Conservation (phyloP, 371 early-diverging fungal genomes). For the Sporodiniella umbellata region DNA sequence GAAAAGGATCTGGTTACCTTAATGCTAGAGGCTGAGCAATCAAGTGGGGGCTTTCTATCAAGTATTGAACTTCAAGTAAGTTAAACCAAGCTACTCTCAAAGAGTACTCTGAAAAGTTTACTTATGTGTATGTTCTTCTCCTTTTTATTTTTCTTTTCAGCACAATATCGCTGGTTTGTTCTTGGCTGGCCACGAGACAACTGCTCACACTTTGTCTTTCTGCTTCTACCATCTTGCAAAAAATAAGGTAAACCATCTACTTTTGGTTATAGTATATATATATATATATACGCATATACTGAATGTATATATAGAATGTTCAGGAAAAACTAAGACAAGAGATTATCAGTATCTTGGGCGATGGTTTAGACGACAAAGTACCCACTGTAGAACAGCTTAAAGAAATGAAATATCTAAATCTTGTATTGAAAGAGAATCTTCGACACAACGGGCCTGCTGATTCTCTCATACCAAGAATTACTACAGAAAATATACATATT, state of each 20-base stretch:
- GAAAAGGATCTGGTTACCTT: conserved; percentile 50
- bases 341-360: conserved; percentile 44
- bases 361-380: conserved; percentile 29
- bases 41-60: conserved; percentile 5
- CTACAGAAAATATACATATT: conserved; percentile 7
- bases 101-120: too few species aligned
- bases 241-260: too few species aligned
- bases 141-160: too few species aligned
- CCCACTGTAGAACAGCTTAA: conserved; percentile 44
- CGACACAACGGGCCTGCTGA: conserved; percentile 11
- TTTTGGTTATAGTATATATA: too few species aligned
- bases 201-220: conserved; percentile 25
- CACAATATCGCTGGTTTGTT: neutral
- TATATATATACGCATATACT: too few species aligned
- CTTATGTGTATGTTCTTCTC: too few species aligned
- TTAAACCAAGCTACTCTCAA: too few species aligned
- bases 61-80: conserved; percentile 12
- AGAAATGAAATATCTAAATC: conserved; percentile 38
- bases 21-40: conserved; percentile 16
- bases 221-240: conserved; percentile 21
- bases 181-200: conserved; percentile 17
- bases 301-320: conserved; percentile 15
- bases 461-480: conserved; percentile 10
- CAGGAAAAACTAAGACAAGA: conserved; percentile 46
- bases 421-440: conserved; percentile 32